Evolutionary conservation across 768 basidiomycete genomes (phyloP).

Genomic region (Pulveroboletus sp.): DNA sequence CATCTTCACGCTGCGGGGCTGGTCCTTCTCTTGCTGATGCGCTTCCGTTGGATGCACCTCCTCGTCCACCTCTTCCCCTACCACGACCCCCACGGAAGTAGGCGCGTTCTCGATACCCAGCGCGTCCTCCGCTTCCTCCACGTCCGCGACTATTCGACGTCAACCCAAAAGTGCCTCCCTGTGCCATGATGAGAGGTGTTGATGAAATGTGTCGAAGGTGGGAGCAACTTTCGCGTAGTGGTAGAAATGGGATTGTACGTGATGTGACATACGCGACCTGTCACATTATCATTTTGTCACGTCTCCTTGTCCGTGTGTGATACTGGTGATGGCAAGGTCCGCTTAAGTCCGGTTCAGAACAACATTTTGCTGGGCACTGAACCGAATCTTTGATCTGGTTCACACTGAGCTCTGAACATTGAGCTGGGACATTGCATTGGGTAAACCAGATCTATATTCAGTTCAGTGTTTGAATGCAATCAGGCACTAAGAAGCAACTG

Average conservation of each 20-base stretch:
- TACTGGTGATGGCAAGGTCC: no score
- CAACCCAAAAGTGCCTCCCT: slow-evolving; percentile 53
- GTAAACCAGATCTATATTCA: no score
- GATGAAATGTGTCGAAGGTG: background rate
- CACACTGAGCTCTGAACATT: no score
- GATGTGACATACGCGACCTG: slow-evolving; percentile 24
- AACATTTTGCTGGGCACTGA: no score
- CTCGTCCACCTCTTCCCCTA: slow-evolving; percentile 38
- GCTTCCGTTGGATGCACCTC: slow-evolving; percentile 28
- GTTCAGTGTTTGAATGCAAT: no score
- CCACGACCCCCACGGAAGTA: slow-evolving; percentile 46
- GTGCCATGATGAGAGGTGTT: slow-evolving; percentile 29
- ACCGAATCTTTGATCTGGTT: no score
- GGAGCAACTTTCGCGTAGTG: slow-evolving; percentile 6
- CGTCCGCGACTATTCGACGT: slow-evolving; percentile 40
- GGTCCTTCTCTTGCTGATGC: slow-evolving; percentile 39
- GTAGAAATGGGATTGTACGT: slow-evolving; percentile 10
- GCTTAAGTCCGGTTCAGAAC: no score
- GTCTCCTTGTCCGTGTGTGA: no score
- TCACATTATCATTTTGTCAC: slow-evolving; percentile 15
- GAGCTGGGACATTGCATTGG: no score
- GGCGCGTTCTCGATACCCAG: slow-evolving; percentile 25
- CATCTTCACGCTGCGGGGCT: slow-evolving; percentile 73
- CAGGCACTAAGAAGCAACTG: no score
- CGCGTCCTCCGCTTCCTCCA: slow-evolving; percentile 40